Percentiles rank a stretch among this genome's conserved stretches.
These are phyloP conservation scores for Metarhizium brunneum DNA, from an alignment of 2,329 filamentous ascomycete genomes.

Conservation along the genomic window DNA sequence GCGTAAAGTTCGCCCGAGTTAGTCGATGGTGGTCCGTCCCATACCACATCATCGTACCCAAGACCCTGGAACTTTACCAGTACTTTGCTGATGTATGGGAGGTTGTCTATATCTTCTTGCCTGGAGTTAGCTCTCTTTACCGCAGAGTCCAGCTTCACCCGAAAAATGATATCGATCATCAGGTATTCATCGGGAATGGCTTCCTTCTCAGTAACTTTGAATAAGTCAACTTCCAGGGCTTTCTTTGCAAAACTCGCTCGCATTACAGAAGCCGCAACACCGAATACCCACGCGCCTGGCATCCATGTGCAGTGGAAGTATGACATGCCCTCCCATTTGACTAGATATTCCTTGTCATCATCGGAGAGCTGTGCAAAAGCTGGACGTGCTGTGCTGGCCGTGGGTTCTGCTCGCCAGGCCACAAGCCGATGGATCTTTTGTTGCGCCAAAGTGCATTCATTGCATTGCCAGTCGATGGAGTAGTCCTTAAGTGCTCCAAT, in stretches of 20 bases:
- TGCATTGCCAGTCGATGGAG: conserved; percentile 66
- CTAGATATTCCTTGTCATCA: conserved; percentile 80
- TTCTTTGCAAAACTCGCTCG: conserved; percentile 69
- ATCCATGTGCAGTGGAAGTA: conserved; percentile 82
- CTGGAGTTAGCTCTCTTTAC: conserved; percentile 47
- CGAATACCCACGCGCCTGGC: conserved; percentile 82
- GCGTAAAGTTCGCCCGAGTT: conserved; percentile 59
- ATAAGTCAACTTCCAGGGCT: conserved; percentile 45
- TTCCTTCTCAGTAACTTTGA: conserved; percentile 61
- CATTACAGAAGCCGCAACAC: conserved; percentile 53
- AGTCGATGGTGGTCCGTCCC: conserved; percentile 69
- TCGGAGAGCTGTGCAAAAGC: conserved; percentile 36
- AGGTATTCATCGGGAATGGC: conserved; percentile 84
- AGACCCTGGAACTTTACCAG: conserved; percentile 90
- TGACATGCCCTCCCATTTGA: conserved; percentile 78
- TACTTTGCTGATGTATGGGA: conserved; percentile 63
- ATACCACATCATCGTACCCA: conserved; percentile 81
- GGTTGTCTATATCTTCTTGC: conserved; percentile 60
- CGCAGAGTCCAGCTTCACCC: conserved; percentile 49
- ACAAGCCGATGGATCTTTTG: conserved; percentile 69
- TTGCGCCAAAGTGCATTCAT: conserved; percentile 57
- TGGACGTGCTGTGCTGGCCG: conserved; percentile 29
- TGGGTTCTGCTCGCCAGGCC: conserved; percentile 61
- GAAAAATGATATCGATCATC: conserved; percentile 79
- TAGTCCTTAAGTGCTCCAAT: conserved; percentile 62